Evolutionary conservation across 1,284 basidiomycete genomes (phyloP).

Genomic region (Mycena citricolor): DNA sequence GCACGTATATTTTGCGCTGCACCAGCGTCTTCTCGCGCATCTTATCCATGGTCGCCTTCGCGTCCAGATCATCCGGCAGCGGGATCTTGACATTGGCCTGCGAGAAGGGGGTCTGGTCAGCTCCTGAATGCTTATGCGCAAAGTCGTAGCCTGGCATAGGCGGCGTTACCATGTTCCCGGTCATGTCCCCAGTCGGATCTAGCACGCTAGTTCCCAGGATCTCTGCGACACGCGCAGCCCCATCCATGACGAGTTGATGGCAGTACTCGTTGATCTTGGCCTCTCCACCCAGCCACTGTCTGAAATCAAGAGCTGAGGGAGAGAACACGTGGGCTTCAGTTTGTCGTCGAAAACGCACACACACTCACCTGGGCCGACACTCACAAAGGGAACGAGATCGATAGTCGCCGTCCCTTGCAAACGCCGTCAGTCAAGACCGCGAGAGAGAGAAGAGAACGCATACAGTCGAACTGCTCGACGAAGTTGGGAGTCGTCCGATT

Average conservation of each 20-base stretch:
- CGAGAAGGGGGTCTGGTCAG: no score
- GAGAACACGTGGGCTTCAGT: neutral
- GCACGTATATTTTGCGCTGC: constrained; percentile 44
- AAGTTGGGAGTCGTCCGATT: constrained; percentile 49
- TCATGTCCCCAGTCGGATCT: constrained; percentile 50
- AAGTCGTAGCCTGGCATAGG: neutral
- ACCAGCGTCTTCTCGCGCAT: constrained; percentile 40
- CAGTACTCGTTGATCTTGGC: constrained; percentile 76
- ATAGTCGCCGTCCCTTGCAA: constrained; percentile 67
- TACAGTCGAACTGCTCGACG: constrained; percentile 60
- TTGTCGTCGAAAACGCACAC: neutral
- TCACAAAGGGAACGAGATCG: constrained; percentile 56
- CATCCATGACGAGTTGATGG: constrained; percentile 68
- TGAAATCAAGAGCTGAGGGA: constrained; percentile 68
- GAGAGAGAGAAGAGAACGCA: constrained; percentile 21
- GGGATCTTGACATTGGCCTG: constrained; percentile 60
- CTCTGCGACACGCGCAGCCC: constrained; percentile 65
- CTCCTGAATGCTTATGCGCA: no score
- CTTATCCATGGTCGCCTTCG: constrained; percentile 28
- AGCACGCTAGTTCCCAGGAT: constrained; percentile 67
- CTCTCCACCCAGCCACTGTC: constrained; percentile 83
- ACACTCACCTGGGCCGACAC: constrained; percentile 49
- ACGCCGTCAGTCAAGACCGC: neutral
- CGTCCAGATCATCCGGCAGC: constrained; percentile 38
- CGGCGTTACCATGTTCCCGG: constrained; percentile 67